phyloP scores from a whole-genome alignment of 2,329 filamentous ascomycete genomes.

The Sclerotinia spermophila region DNA sequence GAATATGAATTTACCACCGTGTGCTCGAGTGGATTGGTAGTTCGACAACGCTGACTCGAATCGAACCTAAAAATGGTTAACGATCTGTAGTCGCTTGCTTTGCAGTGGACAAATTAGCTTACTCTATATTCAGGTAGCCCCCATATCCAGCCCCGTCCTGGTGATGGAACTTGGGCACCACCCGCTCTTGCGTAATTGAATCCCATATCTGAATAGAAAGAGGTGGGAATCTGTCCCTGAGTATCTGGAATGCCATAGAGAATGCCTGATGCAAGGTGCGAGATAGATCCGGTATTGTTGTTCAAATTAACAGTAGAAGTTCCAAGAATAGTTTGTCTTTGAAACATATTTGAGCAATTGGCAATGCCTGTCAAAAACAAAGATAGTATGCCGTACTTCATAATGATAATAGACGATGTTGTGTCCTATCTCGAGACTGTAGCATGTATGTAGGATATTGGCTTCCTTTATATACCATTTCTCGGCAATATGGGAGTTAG shows the following conservation, averaged over 20 bases:
- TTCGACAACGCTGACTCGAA: conserved; percentile 45
- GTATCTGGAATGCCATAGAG: conserved; percentile 44
- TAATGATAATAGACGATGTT: not conserved
- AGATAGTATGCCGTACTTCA: not conserved
- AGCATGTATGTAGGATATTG: not conserved
- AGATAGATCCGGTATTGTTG: conserved; percentile 33
- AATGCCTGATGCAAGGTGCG: conserved; percentile 40
- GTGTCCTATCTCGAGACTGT: not conserved
- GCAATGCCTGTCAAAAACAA: not conserved
- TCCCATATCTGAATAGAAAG: conserved; percentile 41
- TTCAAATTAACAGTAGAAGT: conserved; percentile 31
- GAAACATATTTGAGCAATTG: not conserved
- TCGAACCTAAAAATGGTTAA: conserved; percentile 31
- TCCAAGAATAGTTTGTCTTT: not conserved
- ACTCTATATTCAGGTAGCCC: conserved; percentile 36
- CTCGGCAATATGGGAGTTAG: not conserved
- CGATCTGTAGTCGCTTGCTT: not conserved
- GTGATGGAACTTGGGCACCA: conserved; percentile 39
- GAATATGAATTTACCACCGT: conserved; percentile 45
- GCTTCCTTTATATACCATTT: not conserved
- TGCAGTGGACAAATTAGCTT: not conserved
- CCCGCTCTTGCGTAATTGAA: conserved; percentile 42
- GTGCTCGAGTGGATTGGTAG: conserved; percentile 43
- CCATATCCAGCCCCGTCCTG: conserved; percentile 40
- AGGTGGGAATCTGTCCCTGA: conserved; percentile 39